Conservation (phyloP, 2,329 filamentous ascomycete genomes). For the Fusarium clavum region DNA sequence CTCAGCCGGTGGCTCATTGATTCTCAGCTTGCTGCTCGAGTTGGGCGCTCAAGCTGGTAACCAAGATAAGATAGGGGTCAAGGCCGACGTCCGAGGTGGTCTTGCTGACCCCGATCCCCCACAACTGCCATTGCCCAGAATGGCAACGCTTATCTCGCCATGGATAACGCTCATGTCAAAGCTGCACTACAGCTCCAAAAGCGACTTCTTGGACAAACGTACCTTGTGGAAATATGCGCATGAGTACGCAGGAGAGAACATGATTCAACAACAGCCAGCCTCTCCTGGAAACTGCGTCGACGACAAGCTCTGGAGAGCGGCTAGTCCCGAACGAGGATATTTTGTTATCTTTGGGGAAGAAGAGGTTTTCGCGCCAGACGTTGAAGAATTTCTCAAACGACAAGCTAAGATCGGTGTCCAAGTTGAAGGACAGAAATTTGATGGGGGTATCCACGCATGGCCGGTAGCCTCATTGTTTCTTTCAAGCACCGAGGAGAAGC, state of each 20-base stretch:
- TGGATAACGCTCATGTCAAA: constrained; percentile 80
- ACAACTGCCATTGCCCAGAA: constrained; percentile 51
- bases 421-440: constrained; percentile 69
- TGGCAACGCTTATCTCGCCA: constrained; percentile 81
- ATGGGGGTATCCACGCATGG: constrained; percentile 83
- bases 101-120: constrained; percentile 31
- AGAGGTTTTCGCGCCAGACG: constrained; percentile 81
- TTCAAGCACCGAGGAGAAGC: constrained; percentile 59
- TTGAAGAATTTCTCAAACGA: constrained; percentile 67
- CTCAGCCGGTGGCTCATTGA: constrained; percentile 80
- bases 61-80: constrained; percentile 33
- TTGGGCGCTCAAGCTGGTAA: constrained; percentile 58
- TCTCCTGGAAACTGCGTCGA: constrained; percentile 80
- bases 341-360: constrained; percentile 79
- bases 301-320: constrained; percentile 71
- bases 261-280: constrained; percentile 51
- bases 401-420: constrained; percentile 65
- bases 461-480: constrained; percentile 76
- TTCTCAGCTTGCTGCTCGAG: constrained; percentile 78
- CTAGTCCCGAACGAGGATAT: constrained; percentile 74
- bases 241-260: constrained; percentile 68
- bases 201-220: constrained; percentile 78
- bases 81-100: constrained; percentile 19
- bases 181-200: constrained; percentile 74
- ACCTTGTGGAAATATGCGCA: constrained; percentile 76